phyloP scores from a whole-genome alignment of 202 grass and related monocot genomes.

The Dendrocalamus latiflorus region DNA sequence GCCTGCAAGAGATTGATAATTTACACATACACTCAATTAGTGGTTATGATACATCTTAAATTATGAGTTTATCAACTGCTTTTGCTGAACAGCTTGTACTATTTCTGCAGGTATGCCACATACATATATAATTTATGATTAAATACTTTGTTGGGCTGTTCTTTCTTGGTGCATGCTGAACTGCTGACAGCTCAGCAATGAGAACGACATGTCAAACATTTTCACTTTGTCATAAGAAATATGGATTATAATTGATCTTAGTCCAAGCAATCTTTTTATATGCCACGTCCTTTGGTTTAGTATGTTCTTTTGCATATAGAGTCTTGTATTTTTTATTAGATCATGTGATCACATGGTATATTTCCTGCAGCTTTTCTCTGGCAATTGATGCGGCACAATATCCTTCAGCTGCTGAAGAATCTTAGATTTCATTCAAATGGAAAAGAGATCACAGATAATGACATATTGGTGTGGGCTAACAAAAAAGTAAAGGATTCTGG shows the following conservation, averaged over 20 bases:
- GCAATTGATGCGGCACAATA: constrained; percentile 97
- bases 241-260: not conserved
- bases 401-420: constrained; percentile 89
- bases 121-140: not conserved
- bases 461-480: constrained; percentile 89
- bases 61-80: not conserved
- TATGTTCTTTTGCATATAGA: constrained; percentile 2
- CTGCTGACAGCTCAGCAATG: not conserved
- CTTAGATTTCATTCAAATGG: constrained; percentile 80
- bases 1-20: not conserved
- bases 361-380: constrained; percentile 68
- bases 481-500: constrained; percentile 73
- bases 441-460: constrained; percentile 75
- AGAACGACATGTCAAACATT: not conserved
- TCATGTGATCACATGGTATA: not conserved
- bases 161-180: not conserved
- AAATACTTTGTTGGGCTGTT: not conserved
- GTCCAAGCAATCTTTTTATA: not conserved
- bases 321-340: not conserved
- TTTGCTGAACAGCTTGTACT: not conserved
- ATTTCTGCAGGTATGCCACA: not conserved
- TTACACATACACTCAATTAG: not conserved
- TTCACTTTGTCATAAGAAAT: not conserved
- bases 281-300: not conserved
- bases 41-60: not conserved